Conservation (phyloP, 2,329 filamentous ascomycete genomes). For the Thyridium curvatum region DNA sequence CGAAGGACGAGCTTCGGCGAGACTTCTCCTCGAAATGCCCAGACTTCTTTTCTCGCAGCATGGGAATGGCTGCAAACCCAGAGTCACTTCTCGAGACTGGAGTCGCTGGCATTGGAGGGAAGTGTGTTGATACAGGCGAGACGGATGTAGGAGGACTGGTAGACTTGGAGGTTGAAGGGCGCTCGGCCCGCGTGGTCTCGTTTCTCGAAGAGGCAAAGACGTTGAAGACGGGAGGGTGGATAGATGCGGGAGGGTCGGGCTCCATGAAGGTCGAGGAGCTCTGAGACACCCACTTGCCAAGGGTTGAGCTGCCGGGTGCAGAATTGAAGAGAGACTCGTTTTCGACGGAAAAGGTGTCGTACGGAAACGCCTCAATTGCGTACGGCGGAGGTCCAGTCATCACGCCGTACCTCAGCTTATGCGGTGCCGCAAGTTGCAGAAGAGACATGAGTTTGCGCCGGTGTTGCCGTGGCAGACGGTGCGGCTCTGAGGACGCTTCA, state of each 20-base stretch:
- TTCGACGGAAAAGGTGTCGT: slow-evolving; percentile 84
- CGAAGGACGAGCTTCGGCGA: slow-evolving; percentile 91
- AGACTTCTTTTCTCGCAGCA: slow-evolving; percentile 87
- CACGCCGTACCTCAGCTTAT: slow-evolving; percentile 82
- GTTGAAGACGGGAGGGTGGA: slow-evolving; percentile 74
- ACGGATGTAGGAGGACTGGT: slow-evolving; percentile 58
- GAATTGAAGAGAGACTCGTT: slow-evolving; percentile 74
- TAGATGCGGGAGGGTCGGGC: slow-evolving; percentile 41
- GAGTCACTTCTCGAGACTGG: slow-evolving; percentile 83
- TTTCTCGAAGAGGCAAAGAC: slow-evolving; percentile 75
- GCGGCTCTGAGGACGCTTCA: slow-evolving; percentile 74
- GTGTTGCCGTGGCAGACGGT: slow-evolving; percentile 77
- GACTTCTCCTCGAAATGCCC: slow-evolving; percentile 80
- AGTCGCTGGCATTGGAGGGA: slow-evolving; percentile 69
- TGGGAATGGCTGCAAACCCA: slow-evolving; percentile 78
- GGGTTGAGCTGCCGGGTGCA: slow-evolving; percentile 60
- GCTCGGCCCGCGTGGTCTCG: slow-evolving; percentile 60
- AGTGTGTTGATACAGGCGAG: slow-evolving; percentile 73
- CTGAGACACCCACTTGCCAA: slow-evolving; percentile 82
- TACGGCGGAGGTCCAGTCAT: slow-evolving; percentile 85
- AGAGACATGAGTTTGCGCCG: slow-evolving; percentile 84
- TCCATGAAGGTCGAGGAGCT: slow-evolving; percentile 86
- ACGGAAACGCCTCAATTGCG: slow-evolving; percentile 86
- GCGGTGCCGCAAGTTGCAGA: slow-evolving; percentile 83
- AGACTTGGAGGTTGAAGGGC: slow-evolving; percentile 70